Conservation (phyloP, 176 grass and related monocot genomes). For the Musa beccarii region DNA sequence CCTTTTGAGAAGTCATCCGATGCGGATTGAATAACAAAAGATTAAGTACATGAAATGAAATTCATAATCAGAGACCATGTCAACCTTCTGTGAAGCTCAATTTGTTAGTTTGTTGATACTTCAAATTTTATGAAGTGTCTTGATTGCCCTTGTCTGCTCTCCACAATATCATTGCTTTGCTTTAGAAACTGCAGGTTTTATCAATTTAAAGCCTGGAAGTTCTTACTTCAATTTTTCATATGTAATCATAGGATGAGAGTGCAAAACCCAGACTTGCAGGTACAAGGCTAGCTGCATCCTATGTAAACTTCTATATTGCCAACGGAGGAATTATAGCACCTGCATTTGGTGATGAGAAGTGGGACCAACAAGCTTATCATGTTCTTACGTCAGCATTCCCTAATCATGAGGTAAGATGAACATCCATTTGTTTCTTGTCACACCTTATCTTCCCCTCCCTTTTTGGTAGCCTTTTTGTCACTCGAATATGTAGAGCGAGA, state of each 20-base stretch:
- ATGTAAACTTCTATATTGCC: conserved; percentile 83
- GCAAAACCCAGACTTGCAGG: conserved; percentile 47
- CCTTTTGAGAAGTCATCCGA: no score
- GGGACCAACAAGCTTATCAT: conserved; percentile 40
- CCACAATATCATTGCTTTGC: no score
- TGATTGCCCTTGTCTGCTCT: no score
- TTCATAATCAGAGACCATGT: no score
- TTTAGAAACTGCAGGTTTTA: neutral
- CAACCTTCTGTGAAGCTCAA: no score
- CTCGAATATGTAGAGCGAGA: no score
- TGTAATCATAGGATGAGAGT: conserved; percentile 41
- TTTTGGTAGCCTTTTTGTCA: no score
- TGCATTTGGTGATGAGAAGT: conserved; percentile 51
- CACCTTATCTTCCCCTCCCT: neutral
- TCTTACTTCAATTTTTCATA: neutral
- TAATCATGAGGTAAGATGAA: conserved; percentile 41
- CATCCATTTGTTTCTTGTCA: neutral
- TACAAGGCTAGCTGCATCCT: conserved; percentile 70
- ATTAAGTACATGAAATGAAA: no score
- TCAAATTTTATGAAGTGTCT: no score
- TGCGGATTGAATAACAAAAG: no score
- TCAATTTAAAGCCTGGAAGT: conserved; percentile 3
- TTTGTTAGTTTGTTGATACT: no score
- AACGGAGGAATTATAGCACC: conserved; percentile 70
- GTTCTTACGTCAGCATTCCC: conserved; percentile 62